A percentile compares a stretch with the other conserved stretches of the same genome.
Evolutionary conservation across 2,329 filamentous ascomycete genomes (phyloP).

Genomic region (Colletotrichum musicola): DNA sequence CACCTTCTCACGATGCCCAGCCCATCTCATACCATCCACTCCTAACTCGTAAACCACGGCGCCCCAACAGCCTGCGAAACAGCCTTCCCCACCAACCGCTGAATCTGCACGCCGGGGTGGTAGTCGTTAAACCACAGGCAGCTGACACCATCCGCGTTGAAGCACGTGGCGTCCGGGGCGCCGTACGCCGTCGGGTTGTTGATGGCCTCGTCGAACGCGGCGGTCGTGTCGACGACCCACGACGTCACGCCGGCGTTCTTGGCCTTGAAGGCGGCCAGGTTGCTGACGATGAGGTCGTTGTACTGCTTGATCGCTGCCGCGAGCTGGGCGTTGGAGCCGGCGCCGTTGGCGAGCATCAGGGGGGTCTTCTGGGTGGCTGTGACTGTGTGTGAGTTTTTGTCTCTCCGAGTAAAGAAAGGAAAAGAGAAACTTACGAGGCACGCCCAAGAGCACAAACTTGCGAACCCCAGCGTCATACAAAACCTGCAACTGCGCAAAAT

Average conservation of each 20-base stretch:
- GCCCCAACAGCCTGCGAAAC: constrained; percentile 46
- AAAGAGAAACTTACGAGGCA: constrained; percentile 50
- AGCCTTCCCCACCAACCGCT: constrained; percentile 53
- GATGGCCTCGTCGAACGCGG: constrained; percentile 57
- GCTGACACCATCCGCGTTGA: constrained; percentile 54
- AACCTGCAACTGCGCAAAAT: constrained; percentile 56
- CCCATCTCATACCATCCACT: too few relatives aligned
- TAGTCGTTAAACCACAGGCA: constrained; percentile 62
- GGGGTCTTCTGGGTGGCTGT: constrained; percentile 57
- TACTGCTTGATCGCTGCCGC: constrained; percentile 52
- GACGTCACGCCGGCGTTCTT: constrained; percentile 50
- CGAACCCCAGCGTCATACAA: constrained; percentile 60
- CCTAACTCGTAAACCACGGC: constrained; percentile 32
- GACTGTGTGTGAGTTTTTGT: background rate
- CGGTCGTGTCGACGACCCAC: constrained; percentile 55
- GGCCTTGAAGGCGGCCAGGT: constrained; percentile 48
- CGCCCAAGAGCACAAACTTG: constrained; percentile 62
- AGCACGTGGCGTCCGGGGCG: constrained; percentile 56
- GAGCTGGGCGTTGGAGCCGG: constrained; percentile 46
- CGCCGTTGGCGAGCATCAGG: constrained; percentile 44
- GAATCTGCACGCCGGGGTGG: constrained; percentile 56
- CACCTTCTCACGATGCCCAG: background rate
- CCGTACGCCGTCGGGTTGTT: constrained; percentile 56
- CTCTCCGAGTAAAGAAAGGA: background rate
- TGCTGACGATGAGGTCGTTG: constrained; percentile 49